A percentile compares a stretch with the other conserved stretches of the same genome.
phyloP scores from a whole-genome alignment of 805 yeast genomes.

The Starmerella potacharoeniae region DNA sequence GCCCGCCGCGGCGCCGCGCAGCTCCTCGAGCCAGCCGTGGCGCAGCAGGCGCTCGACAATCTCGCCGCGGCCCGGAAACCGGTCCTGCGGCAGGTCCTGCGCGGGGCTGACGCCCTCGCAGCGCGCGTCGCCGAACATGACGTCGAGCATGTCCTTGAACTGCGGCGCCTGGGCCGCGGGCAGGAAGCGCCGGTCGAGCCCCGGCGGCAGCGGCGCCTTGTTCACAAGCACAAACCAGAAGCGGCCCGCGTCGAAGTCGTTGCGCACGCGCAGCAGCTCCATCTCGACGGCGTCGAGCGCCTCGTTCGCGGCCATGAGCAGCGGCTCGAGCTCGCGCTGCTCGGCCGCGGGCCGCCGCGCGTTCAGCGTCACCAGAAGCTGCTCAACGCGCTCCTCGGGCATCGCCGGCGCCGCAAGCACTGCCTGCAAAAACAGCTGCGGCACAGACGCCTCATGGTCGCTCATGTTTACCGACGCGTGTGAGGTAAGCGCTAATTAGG shows the following conservation, averaged over 20 bases:
- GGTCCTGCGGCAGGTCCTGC: background rate
- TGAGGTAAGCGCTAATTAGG: too few species aligned
- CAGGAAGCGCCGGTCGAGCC: conserved; percentile 5
- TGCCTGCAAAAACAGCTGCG: conserved; percentile 3
- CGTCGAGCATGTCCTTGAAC: conserved; percentile 14
- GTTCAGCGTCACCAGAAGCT: background rate
- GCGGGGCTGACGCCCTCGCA: conserved; percentile 8
- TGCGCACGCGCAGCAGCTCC: conserved; percentile 8
- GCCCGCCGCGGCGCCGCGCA: background rate
- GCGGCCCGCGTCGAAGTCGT: conserved; percentile 11
- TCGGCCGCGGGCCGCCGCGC: background rate
- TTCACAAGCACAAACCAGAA: conserved; percentile 6
- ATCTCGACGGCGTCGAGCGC: conserved; percentile 11
- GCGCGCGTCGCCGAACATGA: conserved; percentile 6
- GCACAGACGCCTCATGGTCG: background rate
- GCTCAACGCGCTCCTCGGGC: background rate
- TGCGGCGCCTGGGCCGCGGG: conserved; percentile 5
- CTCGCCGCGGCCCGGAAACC: conserved; percentile 7
- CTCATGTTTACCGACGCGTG: too few species aligned
- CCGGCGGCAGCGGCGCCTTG: conserved; percentile 1
- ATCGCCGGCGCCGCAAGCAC: conserved; percentile 5
- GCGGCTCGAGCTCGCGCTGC: background rate
- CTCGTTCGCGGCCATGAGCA: background rate
- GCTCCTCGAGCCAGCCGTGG: background rate
- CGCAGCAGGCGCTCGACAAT: background rate